Evolutionary conservation across 2,329 filamentous ascomycete species (phyloP).

Genomic region (Colletotrichum filicis): DNA sequence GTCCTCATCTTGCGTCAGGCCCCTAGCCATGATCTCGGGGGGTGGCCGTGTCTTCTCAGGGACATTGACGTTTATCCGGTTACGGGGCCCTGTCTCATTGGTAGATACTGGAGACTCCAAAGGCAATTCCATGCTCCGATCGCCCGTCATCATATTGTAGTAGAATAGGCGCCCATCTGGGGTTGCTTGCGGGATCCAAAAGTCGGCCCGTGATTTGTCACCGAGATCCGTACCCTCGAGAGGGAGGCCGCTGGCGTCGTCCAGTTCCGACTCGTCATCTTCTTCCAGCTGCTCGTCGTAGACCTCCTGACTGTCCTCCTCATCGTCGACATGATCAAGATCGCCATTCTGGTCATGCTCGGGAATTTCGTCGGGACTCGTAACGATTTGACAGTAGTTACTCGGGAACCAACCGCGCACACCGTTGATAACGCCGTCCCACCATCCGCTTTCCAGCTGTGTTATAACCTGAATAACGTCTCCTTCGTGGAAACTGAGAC

Average conservation of each 20-base stretch:
- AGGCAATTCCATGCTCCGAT: conserved; percentile 93
- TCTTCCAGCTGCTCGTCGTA: conserved; percentile 77
- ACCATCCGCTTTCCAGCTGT: conserved; percentile 94
- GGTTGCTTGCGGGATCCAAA: conserved; percentile 98
- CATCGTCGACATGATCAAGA: conserved; percentile 68
- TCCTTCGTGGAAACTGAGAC: conserved; percentile 94
- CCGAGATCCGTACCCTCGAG: conserved; percentile 72
- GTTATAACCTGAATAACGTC: conserved; percentile 99
- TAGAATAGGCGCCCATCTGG: conserved; percentile 94
- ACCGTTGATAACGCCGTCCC: conserved; percentile 98
- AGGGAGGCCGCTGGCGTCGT: conserved; percentile 71
- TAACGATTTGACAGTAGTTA: conserved; percentile 95
- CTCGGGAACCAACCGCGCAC: conserved; percentile 99
- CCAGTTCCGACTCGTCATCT: conserved; percentile 69
- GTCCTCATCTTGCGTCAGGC: conserved; percentile 84
- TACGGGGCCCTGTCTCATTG: conserved; percentile 85
- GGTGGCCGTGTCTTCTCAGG: conserved; percentile 92
- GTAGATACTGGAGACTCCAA: conserved; percentile 87
- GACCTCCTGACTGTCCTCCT: conserved; percentile 71
- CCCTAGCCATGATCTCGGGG: conserved; percentile 89
- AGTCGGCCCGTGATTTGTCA: conserved; percentile 88
- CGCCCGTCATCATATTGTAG: conserved; percentile 97
- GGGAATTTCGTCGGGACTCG: conserved; percentile 77
- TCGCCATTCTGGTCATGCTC: conserved; percentile 68
- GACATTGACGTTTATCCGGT: conserved; percentile 88